Base-by-base conservation (phyloP, 164 flowering plant species). In the Kalanchoe fedtschenkoi region DNA sequence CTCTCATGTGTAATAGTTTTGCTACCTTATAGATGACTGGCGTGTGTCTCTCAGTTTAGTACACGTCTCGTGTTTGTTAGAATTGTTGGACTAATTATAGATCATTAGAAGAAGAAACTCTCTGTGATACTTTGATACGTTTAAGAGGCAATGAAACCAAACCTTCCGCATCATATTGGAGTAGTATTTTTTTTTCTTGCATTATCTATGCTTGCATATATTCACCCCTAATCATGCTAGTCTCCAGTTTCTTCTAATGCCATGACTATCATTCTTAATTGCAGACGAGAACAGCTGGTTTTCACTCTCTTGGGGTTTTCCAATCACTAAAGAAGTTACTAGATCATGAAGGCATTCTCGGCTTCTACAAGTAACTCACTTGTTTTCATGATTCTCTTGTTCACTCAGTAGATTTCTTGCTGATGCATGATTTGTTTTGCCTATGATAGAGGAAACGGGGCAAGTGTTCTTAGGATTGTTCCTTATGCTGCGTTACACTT, bases 401-500 rank as follows among this genome's bases (percentile, higher is more conserved):
- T 17, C 21, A 16, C 28, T 21, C 5, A 29, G 24, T 26, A 7
- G 15, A 47, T 24, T 16, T 24, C 53, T 29, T 24, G 38, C 32
- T 63, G 44, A 69, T 51, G 33, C 28, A 42, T 63, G 28, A 17
- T 59, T 69, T 7, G 68, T 58, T 65, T 63, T 19, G 44, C 70
- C 21, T 63, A 71, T 15, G 13, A 24, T 71, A 90, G 98, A 69
- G 98, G 98, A 65, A 93, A 93, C 71, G 97, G 98, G 55, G 97
- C 97, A 35, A 89, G 97, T 67, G 90, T 88, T 65, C 75, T 89
- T 63, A 83, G 98, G 62, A 93, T 93, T 68, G 81, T 89, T 69
- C 98, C 96, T 8, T 93, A 93, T 76, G 97, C 98, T 28, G 98
- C 97, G 54, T 68, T 93, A 54, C 98, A 90, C 79, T 93, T 77